These are phyloP conservation scores for Meripilus lineatus DNA, from an alignment of 1,284 basidiomycete genomes.

Conservation along the genomic window DNA sequence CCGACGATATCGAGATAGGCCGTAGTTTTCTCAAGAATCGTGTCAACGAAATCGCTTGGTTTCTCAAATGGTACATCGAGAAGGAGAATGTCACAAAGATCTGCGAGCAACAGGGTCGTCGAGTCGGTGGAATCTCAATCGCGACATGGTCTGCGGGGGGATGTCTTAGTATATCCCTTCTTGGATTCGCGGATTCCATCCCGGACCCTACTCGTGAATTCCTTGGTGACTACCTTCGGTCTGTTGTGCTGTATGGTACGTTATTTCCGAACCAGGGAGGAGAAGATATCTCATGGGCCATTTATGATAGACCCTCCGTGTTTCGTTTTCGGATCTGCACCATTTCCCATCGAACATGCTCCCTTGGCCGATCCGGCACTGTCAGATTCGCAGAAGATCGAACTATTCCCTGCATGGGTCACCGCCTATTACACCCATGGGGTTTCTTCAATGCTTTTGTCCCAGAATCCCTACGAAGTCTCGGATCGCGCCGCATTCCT, in stretches of 20 bases:
- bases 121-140: not conserved
- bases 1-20: not conserved
- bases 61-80: constrained; percentile 1
- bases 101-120: not conserved
- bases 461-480: not conserved
- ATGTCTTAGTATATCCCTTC: not conserved
- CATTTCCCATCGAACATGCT: constrained; percentile 1
- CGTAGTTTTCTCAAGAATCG: not conserved
- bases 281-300: not conserved
- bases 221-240: constrained; percentile 10
- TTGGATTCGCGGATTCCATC: not conserved
- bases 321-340: too few relatives aligned
- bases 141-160: constrained; percentile 3
- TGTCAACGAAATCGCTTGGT: not conserved
- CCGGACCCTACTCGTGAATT: constrained; percentile 7
- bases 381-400: not conserved
- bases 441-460: not conserved
- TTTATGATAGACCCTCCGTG: not conserved
- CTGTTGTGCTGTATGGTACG: constrained; percentile 11
- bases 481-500: not conserved
- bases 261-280: not conserved
- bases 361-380: constrained; percentile 1
- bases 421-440: constrained; percentile 1
- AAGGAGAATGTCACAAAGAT: constrained; percentile 1
- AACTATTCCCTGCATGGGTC: constrained; percentile 1